These are phyloP conservation scores for Amoeboradix gromovi DNA, from an alignment of 371 early-diverging fungal genomes.

Conservation along the genomic window DNA sequence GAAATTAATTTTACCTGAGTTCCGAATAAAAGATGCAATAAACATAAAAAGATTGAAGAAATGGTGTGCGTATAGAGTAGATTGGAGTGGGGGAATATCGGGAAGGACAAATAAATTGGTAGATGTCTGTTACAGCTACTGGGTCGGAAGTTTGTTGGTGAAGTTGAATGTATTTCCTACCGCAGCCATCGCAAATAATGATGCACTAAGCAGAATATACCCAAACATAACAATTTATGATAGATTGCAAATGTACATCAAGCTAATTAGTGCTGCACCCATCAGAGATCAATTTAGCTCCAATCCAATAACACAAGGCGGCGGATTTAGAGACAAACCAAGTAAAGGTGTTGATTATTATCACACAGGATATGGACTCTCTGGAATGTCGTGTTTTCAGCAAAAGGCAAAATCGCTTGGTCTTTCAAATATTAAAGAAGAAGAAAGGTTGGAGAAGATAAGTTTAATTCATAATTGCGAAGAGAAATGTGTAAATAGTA, in stretches of 20 bases:
- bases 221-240: not conserved
- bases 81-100: slow-evolving; percentile 70
- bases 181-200: slow-evolving; percentile 1
- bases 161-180: slow-evolving; percentile 18
- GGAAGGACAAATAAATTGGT: slow-evolving; percentile 89
- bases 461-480: too few species aligned
- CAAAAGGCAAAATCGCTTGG: too few species aligned
- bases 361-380: slow-evolving; percentile 75
- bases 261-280: slow-evolving; percentile 8
- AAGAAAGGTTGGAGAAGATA: too few species aligned
- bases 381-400: slow-evolving; percentile 44
- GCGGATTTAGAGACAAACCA: slow-evolving; percentile 76
- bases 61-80: slow-evolving; percentile 47
- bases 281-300: slow-evolving; percentile 58
- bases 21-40: not conserved
- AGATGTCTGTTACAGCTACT: slow-evolving; percentile 90
- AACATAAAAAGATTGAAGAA: slow-evolving; percentile 6
- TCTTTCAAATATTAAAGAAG: too few species aligned
- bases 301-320: slow-evolving; percentile 35
- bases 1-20: slow-evolving; percentile 11
- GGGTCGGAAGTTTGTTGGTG: slow-evolving; percentile 67
- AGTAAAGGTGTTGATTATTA: slow-evolving; percentile 55
- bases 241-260: not conserved
- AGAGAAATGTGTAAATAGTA: too few species aligned
- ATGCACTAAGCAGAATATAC: not conserved